Base-by-base conservation (phyloP, 768 basidiomycete species). In the Boletus rubropictus region DNA sequence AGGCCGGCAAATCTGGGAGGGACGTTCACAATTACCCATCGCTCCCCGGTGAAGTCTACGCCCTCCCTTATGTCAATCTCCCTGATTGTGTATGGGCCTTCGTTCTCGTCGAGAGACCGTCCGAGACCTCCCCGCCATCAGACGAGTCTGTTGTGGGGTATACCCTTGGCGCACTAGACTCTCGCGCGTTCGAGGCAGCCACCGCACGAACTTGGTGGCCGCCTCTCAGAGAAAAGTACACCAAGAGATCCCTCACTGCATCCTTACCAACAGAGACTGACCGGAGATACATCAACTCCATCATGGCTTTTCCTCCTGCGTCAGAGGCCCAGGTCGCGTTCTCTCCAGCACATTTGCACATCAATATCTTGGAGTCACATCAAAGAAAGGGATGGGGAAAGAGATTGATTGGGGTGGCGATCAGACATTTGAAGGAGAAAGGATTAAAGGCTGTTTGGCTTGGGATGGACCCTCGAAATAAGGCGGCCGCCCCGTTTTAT, bases 311-410 rank as follows among this genome's bases (percentile, higher is more conserved):
- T 34, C 62, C 64, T 31, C 67, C 62, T 8, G 75, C 79, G 1
- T 63, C 76, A 14, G 75, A 78, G 8, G 71, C 75, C n/a, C 76
- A 75, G 52, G 68, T 86, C 50, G 66, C 72, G 5, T 85, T 83
- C 59, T 81, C 86, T 15, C 76, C 80, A 10, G 86, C 86, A 8
- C 86, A 89, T 64, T 53, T 89, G 54, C 87, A 90, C 61, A 81
- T 89, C 57, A 70, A 90, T 53, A 78, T 89, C 46, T 59, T 89
- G 56, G 74, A 80, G 21, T 72, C 71, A 35, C 78, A 85, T 60
- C 86, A 86, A 62, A 69, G 77, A 45, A 75, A 75, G 51, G 86
- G 86, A 20, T 86, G 80, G 79, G 87, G 86, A n/a, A 73, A 72
- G 59, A 78, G 65, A 60, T 61, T 89, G 53, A 79, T 89, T 29